phyloP scores from a whole-genome alignment of 495 filamentous ascomycete species.

The Penicillium antarcticum region DNA sequence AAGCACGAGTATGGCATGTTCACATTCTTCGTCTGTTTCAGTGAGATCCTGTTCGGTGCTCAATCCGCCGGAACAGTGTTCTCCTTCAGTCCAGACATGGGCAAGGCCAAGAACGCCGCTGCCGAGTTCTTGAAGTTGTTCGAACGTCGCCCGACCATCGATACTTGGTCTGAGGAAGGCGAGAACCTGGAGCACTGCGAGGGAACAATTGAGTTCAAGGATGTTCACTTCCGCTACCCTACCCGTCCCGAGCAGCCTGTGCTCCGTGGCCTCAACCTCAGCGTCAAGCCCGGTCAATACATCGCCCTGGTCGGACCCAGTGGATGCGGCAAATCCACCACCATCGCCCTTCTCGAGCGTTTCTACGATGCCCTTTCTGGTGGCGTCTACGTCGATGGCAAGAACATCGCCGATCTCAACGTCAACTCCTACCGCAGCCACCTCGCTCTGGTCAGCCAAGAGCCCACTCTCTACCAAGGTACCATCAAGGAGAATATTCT shows the following conservation, averaged over 20 bases:
- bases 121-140: slow-evolving; percentile 73
- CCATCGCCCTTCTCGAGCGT: slow-evolving; percentile 74
- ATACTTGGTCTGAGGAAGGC: slow-evolving; percentile 77
- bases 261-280: slow-evolving; percentile 68
- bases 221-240: slow-evolving; percentile 81
- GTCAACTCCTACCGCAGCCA: slow-evolving; percentile 73
- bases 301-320: slow-evolving; percentile 78
- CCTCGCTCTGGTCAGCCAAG: slow-evolving; percentile 79
- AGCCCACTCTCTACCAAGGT: slow-evolving; percentile 84
- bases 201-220: slow-evolving; percentile 71
- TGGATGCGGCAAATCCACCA: slow-evolving; percentile 82
- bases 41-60: slow-evolving; percentile 74
- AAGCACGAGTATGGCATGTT: slow-evolving; percentile 66
- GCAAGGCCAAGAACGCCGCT: slow-evolving; percentile 80
- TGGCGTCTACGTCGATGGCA: slow-evolving; percentile 67
- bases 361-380: slow-evolving; percentile 82
- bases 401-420: slow-evolving; percentile 70
- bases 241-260: slow-evolving; percentile 77
- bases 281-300: slow-evolving; percentile 72
- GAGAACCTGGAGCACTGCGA: slow-evolving; percentile 54
- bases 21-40: slow-evolving; percentile 84
- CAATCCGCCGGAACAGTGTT: slow-evolving; percentile 87
- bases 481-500: slow-evolving; percentile 81
- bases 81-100: slow-evolving; percentile 83
- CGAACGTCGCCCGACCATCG: slow-evolving; percentile 73